Percentiles rank a stretch among this genome's conserved stretches.
These are phyloP conservation scores for Silene noctiflora DNA, from an alignment of 179 eudicot species.

Conservation along the genomic window DNA sequence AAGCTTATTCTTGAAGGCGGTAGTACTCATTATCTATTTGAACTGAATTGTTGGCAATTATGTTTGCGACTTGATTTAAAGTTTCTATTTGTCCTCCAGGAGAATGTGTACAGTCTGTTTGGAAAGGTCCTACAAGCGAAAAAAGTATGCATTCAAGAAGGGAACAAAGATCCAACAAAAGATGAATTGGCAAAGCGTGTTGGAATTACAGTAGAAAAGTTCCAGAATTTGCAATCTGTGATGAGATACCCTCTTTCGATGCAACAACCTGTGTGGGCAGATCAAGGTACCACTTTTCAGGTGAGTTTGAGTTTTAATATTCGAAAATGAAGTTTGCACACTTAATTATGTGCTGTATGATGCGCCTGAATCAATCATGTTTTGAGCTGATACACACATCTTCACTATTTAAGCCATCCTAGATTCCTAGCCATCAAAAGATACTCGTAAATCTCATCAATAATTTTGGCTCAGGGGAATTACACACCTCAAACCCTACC, in stretches of 20 bases:
- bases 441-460: not conserved
- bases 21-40: not conserved
- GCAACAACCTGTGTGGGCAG: slow-evolving; percentile 65
- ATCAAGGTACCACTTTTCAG: slow-evolving; percentile 74
- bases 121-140: slow-evolving; percentile 73
- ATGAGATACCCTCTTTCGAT: slow-evolving; percentile 67
- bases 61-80: no score
- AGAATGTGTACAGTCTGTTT: slow-evolving; percentile 63
- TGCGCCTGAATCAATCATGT: not conserved
- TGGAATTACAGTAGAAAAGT: slow-evolving; percentile 71
- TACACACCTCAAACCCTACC: not conserved
- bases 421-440: not conserved
- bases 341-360: not conserved
- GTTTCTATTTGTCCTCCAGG: slow-evolving; percentile 38
- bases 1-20: not conserved
- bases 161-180: slow-evolving; percentile 50
- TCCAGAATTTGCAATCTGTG: slow-evolving; percentile 45
- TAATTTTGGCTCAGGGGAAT: not conserved
- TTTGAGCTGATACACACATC: not conserved
- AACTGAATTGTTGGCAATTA: not conserved
- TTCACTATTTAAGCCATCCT: not conserved
- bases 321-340: not conserved
- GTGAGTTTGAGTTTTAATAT: slow-evolving; percentile 28
- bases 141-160: slow-evolving; percentile 56
- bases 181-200: slow-evolving; percentile 65